phyloP scores from a whole-genome alignment of 163 green algal species.

The Prototheca cutis region DNA sequence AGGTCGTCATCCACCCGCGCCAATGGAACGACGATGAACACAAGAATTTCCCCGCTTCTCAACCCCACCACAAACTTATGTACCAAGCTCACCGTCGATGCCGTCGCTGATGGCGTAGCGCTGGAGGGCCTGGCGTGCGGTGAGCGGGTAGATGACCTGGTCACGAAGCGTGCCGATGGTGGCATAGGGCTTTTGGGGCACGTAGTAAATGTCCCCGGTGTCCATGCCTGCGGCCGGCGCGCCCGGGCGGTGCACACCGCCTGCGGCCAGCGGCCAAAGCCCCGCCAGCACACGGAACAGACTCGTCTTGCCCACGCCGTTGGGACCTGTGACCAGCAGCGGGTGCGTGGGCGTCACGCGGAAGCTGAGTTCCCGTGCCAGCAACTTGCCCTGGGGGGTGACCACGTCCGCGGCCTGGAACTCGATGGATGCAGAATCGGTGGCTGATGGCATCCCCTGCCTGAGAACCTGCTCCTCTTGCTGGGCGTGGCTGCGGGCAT shows the following conservation, averaged over 20 bases:
- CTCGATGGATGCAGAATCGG: too few species aligned
- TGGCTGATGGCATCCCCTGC: too few species aligned
- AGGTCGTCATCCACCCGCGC: too few species aligned
- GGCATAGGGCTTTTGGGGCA: constrained; percentile 61
- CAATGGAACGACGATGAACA: too few species aligned
- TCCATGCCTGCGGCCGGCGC: constrained; percentile 1
- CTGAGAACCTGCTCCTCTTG: too few species aligned
- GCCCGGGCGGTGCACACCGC: constrained; percentile 17
- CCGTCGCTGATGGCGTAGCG: background rate
- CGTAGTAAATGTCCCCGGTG: constrained; percentile 46
- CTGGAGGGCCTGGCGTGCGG: constrained; percentile 7
- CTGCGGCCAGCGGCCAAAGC: constrained; percentile 52
- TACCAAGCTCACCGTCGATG: background rate
- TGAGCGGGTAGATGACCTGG: constrained; percentile 55
- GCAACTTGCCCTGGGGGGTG: constrained; percentile 37
- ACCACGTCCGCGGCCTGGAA: constrained; percentile 38
- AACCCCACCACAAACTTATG: too few species aligned
- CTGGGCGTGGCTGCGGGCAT: background rate
- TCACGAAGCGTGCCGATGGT: constrained; percentile 49
- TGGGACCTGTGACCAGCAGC: constrained; percentile 61
- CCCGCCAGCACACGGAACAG: constrained; percentile 57
- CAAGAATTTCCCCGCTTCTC: too few species aligned
- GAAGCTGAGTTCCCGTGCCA: constrained; percentile 43
- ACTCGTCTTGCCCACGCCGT: constrained; percentile 54
- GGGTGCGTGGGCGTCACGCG: constrained; percentile 27